Evolutionary conservation across 2,329 filamentous ascomycete genomes (phyloP), one percentile per base, ranked within the genome.

Genomic region (Whalleya microplaca): DNA sequence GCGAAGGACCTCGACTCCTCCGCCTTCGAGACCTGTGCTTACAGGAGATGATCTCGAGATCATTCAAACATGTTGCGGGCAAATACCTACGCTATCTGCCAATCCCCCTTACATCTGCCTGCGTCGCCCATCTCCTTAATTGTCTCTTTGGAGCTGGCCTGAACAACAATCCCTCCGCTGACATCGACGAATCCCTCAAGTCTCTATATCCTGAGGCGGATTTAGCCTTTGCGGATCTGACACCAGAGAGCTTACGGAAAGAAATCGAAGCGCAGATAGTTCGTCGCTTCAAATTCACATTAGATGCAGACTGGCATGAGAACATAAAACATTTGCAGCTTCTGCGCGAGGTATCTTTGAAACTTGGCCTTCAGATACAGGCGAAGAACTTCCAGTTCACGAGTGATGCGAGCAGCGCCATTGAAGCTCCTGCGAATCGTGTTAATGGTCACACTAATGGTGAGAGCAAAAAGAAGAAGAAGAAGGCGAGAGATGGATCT

Each of bases 1-100:
- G 89, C 65, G 84, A 84, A 63, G 88, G 88, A 53, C 81, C 85
- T 51, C 88, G 91, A 59, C 81, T 98, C 21, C 80, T 87, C 65
- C 92, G 92, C 59, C 80, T 99, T 66, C 87, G 85, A 62, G 84
- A 87, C 54, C 84, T 99, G 40, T 84, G 89, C 59, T 75, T 91
- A 42, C 94, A 96, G 71, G 95, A 99, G 75, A 98, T 98, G 89
- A 84, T 98, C 63, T 84, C 91, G n/a, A 87, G 95, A 78, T 87
- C 90, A 4, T 97, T 98, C 83, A 99, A 99, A 84, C 94, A 99
- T 75, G 81, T 95, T 61, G 84, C 89, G 55, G 88, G 91, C 72
- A 84, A 84, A 66, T 90, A 96, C 72, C 80, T 99, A 59, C 88
- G 89, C 62, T 85, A 90, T 61, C 76, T 97, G 19, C 91, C 95